Base-by-base conservation (phyloP, 2,329 filamentous ascomycete species). In the Verticillium dahliae region DNA sequence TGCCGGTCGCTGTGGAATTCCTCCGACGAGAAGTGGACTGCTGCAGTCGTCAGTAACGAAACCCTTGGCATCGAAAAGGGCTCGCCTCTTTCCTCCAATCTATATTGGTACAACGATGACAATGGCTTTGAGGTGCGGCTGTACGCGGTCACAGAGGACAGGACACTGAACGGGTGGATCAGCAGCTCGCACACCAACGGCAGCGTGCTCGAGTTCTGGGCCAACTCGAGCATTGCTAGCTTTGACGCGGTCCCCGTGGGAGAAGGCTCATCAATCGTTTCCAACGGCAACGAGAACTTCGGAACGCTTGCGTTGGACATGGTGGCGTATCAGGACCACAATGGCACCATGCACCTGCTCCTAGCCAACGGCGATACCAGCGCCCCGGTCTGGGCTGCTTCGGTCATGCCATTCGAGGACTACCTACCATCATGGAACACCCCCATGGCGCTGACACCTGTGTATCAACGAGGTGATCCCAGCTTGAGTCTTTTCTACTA, bases 71-170 rank as follows among this genome's bases (percentile, higher is more conserved):
- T 56, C 27, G 63, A 65, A 34, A 57, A 58, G 35, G 62, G 60
- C 45, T 63, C 62, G 4, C 62, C 63, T 15, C 63, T 65, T 11
- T 62, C 62, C n/a, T 62, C 61, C 34, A 65, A 62, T 45, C 2
- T 65, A 11, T 63, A 63, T 33, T 65, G 62, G 57, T 59, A 65
- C 1, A 62, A 62, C 56, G 60, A 57, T 4, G 34, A 13, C 10
- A 27, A 14, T 14, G 62, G 63, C 15, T 27, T 27, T 27, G 63
- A 65, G 10, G 22, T 55, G 7, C 63, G 63, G 10, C 60, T 65
- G 14, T 65, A 65, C 55, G 63, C 61, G 34, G 45, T 65, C 1
- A 60, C 60, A 55, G 31, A 62, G 6, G 35, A 59, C 4, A 62
- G 63, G 45, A 60, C 58, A n/a, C 57, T 65, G 35, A 57, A 59